Evolutionary conservation across 108 stramenopile species (phyloP).

Genomic region (Parietichytrium sp.): DNA sequence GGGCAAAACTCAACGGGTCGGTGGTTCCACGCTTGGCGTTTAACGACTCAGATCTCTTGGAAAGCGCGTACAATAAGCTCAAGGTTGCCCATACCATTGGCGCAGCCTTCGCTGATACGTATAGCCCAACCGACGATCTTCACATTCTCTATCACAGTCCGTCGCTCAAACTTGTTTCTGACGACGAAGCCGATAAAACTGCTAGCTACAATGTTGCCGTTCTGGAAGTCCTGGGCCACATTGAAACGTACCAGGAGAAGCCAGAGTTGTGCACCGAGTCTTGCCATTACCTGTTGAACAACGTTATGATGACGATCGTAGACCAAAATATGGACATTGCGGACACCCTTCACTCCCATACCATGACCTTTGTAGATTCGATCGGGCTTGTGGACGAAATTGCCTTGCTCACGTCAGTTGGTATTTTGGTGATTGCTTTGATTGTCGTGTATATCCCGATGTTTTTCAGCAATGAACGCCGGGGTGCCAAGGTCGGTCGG

Average conservation of each 20-base stretch:
- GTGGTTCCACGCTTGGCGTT: no score
- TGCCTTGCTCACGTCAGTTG: background rate
- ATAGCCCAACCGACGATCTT: no score
- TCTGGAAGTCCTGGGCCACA: background rate
- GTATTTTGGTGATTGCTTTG: background rate
- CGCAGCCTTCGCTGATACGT: no score
- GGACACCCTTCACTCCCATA: background rate
- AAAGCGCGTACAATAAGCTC: no score
- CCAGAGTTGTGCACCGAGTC: background rate
- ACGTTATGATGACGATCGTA: background rate
- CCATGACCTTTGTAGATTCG: background rate
- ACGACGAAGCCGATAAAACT: no score
- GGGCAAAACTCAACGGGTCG: no score
- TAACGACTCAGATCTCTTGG: no score
- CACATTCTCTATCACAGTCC: no score
- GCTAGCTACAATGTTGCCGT: conserved; percentile 1
- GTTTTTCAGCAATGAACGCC: conserved; percentile 6
- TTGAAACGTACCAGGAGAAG: background rate
- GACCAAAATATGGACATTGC: background rate
- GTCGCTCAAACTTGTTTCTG: no score
- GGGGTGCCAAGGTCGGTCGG: background rate
- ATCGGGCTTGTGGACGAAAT: background rate
- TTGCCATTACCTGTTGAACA: conserved; percentile 4
- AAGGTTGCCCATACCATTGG: no score
- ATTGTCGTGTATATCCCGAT: background rate